These are phyloP conservation scores for Termitomyces sp. DNA, from an alignment of 768 basidiomycete species.

Conservation along the genomic window DNA sequence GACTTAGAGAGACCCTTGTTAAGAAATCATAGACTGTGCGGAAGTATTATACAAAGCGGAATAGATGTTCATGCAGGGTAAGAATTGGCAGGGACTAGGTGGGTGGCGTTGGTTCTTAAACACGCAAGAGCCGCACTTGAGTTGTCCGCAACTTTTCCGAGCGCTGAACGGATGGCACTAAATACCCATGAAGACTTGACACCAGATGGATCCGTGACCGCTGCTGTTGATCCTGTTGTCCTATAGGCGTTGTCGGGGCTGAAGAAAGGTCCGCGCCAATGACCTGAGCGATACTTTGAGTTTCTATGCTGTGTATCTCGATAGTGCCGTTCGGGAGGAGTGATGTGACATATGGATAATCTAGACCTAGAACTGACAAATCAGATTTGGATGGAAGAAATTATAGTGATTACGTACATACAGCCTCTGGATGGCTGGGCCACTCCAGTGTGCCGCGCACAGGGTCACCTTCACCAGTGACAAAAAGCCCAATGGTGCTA, in stretches of 20 bases:
- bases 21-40: not conserved
- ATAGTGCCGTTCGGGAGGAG: slow-evolving; percentile 77
- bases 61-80: not conserved
- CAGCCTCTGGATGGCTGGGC: slow-evolving; percentile 70
- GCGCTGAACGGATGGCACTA: slow-evolving; percentile 46
- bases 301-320: slow-evolving; percentile 77
- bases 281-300: slow-evolving; percentile 68
- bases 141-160: slow-evolving; percentile 45
- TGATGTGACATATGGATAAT: slow-evolving; percentile 77
- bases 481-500: slow-evolving; percentile 81
- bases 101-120: not conserved
- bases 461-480: slow-evolving; percentile 82
- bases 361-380: slow-evolving; percentile 50
- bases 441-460: slow-evolving; percentile 88
- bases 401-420: slow-evolving; percentile 52
- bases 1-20: not conserved
- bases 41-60: not conserved
- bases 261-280: slow-evolving; percentile 41
- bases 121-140: slow-evolving; percentile 28
- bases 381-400: not conserved
- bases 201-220: slow-evolving; percentile 30
- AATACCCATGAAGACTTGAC: slow-evolving; percentile 40
- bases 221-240: slow-evolving; percentile 16
- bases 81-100: not conserved
- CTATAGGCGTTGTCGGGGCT: slow-evolving; percentile 10